A percentile compares a stretch with the other conserved stretches of the same genome.
phyloP scores from a whole-genome alignment of 2,329 filamentous ascomycete genomes.

The Volutella citrinella region DNA sequence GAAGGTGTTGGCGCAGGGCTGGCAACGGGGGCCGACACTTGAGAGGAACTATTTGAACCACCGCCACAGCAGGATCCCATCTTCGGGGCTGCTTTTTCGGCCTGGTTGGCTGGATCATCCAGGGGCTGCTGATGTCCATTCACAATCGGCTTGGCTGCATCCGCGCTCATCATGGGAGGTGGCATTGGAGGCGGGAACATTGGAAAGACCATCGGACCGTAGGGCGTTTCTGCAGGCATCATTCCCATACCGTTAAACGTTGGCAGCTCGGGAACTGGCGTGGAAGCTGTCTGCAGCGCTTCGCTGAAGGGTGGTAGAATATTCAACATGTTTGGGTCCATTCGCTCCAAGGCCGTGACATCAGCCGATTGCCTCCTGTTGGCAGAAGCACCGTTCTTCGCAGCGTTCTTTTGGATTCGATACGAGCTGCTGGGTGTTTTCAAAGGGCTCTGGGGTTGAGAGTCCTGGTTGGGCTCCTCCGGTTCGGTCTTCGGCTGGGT shows the following conservation, averaged over 20 bases:
- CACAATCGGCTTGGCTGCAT: constrained; percentile 13
- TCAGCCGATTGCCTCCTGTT: constrained; percentile 50
- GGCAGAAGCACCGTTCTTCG: constrained; percentile 29
- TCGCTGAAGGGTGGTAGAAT: constrained; percentile 36
- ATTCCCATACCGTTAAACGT: constrained; percentile 28
- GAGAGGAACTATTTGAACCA: no score
- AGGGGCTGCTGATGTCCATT: no score
- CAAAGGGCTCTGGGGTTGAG: constrained; percentile 29
- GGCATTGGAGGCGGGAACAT: constrained; percentile 30
- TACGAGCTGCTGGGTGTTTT: constrained; percentile 33
- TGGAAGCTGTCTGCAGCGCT: constrained; percentile 24
- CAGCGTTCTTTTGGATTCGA: constrained; percentile 44
- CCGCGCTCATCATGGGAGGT: constrained; percentile 18
- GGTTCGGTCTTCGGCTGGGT: constrained; percentile 20
- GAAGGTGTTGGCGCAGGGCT: no score
- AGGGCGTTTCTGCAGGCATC: constrained; percentile 22
- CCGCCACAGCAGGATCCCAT: constrained; percentile 36
- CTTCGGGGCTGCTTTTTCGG: constrained; percentile 14
- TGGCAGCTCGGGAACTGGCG: constrained; percentile 20
- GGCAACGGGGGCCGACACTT: no score
- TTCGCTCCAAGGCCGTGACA: constrained; percentile 45
- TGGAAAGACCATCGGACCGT: constrained; percentile 28
- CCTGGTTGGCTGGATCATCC: no score
- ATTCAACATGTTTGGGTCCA: constrained; percentile 52
- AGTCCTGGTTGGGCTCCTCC: constrained; percentile 21